Evolutionary conservation across 306 rosid species (phyloP), one percentile per base, ranked within the genome.

Genomic region (Dalbergia oliveri): DNA sequence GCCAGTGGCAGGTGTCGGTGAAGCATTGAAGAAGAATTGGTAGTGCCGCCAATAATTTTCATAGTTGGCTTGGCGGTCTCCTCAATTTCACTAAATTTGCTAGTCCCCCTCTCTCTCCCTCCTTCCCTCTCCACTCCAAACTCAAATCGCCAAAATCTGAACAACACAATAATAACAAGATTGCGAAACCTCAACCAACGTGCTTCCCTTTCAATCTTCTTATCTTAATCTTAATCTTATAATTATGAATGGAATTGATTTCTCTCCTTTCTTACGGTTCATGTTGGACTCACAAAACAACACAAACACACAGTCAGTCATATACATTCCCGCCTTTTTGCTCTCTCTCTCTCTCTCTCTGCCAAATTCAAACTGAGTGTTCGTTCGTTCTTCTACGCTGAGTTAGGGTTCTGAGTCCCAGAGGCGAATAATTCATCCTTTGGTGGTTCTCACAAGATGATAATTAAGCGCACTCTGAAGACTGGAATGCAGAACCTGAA

Each of bases 401-500:
- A 81, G 71, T 87, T 88, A 91, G 91, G 90, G 86, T 86, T 87
- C 43, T 35, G 31, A 69, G 8, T 86, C 70, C 31, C 31, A 39
- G 11, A 33, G 39, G 14, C 12, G 67, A 26, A 26, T 26, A n/a
- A 19, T 79, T 72, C 49, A 9, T 9, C 49, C 49, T 8, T 9
- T 14, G 5, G 47, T n/a, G 31, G 62, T 81, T 73, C 58, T 82
- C 31, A 21, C 72, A 87, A 75, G 73, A 94, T 92, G 92, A 88
- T 85, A 37, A 81, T 86, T 63, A 91, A 89, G 80, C 87, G 88
- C 64, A 82, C 63, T 56, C 8, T 89, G 90, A 90, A 90, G 79
- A 39, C 78, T 26, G 93, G 53, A 81, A 83, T 82, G 85, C 94
- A 85, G 63, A 87, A 84, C 68, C 73, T 87, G 44, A 92, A 94